phyloP scores from a whole-genome alignment of 2,329 filamentous ascomycete genomes.

The Beauveria sp. region DNA sequence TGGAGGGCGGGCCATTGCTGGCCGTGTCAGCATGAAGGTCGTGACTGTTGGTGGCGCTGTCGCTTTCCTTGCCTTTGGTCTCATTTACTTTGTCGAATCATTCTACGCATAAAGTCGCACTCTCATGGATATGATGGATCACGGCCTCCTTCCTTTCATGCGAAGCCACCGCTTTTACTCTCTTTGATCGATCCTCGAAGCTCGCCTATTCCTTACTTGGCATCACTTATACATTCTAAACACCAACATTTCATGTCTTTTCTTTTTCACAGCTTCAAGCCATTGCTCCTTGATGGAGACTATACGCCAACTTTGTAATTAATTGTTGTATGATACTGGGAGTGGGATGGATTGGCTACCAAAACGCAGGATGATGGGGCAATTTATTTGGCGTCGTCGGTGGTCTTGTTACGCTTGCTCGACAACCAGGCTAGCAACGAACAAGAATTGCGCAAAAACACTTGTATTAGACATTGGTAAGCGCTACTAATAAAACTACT shows the following conservation, averaged over 20 bases:
- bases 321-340: conserved; percentile 1
- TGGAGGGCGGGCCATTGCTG: conserved; percentile 86
- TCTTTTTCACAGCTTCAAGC: background rate
- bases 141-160: background rate
- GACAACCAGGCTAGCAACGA: background rate
- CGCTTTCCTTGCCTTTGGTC: conserved; percentile 83
- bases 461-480: background rate
- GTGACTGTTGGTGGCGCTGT: conserved; percentile 87
- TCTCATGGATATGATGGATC: background rate
- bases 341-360: background rate
- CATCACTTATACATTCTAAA: background rate
- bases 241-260: background rate
- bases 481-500: too few relatives aligned
- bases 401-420: background rate
- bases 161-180: background rate
- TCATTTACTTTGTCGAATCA: conserved; percentile 85
- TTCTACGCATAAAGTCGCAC: conserved; percentile 41
- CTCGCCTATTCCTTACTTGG: background rate
- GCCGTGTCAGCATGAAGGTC: conserved; percentile 88
- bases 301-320: conserved; percentile 4
- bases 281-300: conserved; percentile 6
- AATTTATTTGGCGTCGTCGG: background rate
- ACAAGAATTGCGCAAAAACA: background rate
- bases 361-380: background rate
- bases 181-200: background rate